A percentile compares a stretch with the other conserved stretches of the same genome.
These are phyloP conservation scores for Fragaria nilgerrensis DNA, from an alignment of 306 rosid genomes.

Conservation along the genomic window DNA sequence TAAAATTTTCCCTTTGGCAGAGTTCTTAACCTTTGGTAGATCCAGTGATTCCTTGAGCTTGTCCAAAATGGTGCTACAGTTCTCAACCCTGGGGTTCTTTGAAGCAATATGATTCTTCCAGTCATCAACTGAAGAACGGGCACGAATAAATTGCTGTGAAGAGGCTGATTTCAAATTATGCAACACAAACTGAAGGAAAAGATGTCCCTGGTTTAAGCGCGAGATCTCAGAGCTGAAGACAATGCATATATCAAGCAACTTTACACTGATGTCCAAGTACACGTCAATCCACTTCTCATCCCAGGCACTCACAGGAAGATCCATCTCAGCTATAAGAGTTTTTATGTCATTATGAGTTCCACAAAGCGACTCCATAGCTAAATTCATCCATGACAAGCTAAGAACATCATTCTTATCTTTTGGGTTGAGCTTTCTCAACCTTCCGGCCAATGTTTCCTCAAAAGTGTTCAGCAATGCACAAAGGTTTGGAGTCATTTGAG, in stretches of 20 bases:
- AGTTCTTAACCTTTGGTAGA: constrained; percentile 79
- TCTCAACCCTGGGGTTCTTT: constrained; percentile 53
- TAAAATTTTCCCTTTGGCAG: constrained; percentile 75
- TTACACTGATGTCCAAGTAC: constrained; percentile 73
- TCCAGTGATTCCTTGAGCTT: constrained; percentile 56
- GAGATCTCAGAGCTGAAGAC: constrained; percentile 77
- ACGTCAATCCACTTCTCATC: constrained; percentile 85
- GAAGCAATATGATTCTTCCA: constrained; percentile 56
- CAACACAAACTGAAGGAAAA: constrained; percentile 55
- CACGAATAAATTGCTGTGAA: constrained; percentile 41
- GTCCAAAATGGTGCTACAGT: constrained; percentile 50
- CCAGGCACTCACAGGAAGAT: constrained; percentile 71
- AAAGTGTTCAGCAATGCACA: constrained; percentile 43
- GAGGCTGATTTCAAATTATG: constrained; percentile 56
- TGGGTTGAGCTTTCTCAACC: constrained; percentile 62
- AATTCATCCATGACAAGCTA: constrained; percentile 80
- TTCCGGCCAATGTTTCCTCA: constrained; percentile 62
- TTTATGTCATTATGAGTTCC: constrained; percentile 57
- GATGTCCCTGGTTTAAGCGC: constrained; percentile 64
- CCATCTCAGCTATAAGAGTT: constrained; percentile 53
- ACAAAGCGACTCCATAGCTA: constrained; percentile 59
- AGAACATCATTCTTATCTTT: constrained; percentile 57
- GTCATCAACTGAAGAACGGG: constrained; percentile 59
- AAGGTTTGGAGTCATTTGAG: constrained; percentile 54
- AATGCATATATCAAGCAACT: constrained; percentile 74